phyloP scores from a whole-genome alignment of 768 basidiomycete genomes.

The Trametes meyenii region DNA sequence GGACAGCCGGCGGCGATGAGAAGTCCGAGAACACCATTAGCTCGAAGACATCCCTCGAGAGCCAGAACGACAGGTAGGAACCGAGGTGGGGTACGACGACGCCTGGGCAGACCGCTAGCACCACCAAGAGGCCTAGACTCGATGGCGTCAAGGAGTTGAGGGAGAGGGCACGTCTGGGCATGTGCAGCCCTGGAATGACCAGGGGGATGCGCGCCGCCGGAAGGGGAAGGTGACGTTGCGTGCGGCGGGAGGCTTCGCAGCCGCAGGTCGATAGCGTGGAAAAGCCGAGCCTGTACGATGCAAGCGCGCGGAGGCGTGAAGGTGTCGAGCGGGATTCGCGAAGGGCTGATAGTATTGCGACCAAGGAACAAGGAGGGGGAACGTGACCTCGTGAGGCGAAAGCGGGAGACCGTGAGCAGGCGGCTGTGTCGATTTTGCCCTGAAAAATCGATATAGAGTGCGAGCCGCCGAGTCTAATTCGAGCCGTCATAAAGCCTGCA shows the following conservation, averaged over 20 bases:
- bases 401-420: conserved; percentile 12
- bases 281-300: neutral
- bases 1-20: neutral
- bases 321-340: conserved; percentile 15
- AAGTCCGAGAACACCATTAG: conserved; percentile 11
- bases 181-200: neutral
- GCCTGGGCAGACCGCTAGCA: neutral
- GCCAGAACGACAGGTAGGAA: conserved; percentile 5
- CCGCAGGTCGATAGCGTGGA: conserved; percentile 7
- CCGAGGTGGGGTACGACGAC: neutral
- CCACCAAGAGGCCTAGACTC: neutral
- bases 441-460: neutral
- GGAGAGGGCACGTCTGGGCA: neutral
- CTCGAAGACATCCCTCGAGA: conserved; percentile 1
- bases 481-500: neutral
- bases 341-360: conserved; percentile 3
- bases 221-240: conserved; percentile 19
- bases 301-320: neutral
- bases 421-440: neutral
- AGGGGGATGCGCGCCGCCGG: conserved; percentile 11
- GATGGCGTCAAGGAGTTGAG: neutral
- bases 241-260: conserved; percentile 7
- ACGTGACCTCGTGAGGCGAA: conserved; percentile 8
- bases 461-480: conserved; percentile 18
- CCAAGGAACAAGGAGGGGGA: neutral